Evolutionary conservation across 768 basidiomycete genomes (phyloP), one percentile per base, ranked within the genome.

Genomic region (Tylopilus plumbeoviolaceoides): DNA sequence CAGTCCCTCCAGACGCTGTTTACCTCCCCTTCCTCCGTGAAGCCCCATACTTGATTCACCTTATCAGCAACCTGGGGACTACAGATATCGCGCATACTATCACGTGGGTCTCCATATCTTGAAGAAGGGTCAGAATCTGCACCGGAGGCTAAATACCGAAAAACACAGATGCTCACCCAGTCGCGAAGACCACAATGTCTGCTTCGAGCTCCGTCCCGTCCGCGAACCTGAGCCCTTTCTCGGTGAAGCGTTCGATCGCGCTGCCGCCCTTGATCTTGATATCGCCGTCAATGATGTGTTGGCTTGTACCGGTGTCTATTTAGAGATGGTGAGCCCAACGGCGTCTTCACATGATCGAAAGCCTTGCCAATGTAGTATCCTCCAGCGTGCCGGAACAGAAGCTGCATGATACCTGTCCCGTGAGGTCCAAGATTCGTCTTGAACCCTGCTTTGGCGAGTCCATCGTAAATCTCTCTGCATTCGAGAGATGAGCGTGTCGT

Each of bases 1-100:
- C 54, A 67, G 25, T 69, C 51, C 46, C 62, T 63, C 66, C 67
- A 71, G 21, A 62, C 59, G 2, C 78, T 75, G 2, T 73, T 67
- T 23, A 82, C 61, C 61, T 88, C 85, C 0, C 85, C 83, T 69
- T 90, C 83, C 21, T 74, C 68, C 55, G 84, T 75, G 44, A 85
- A 51, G n/a, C 84, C 81, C 88, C 87, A 82, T 17, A 87, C 66
- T 14, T 70, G 68, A 28, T 75, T 72, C 52, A 84, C 70, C 61
- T 75, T 70, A 49, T 73, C 62, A 0, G 71, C 74, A 2, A 80
- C 60, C 33, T 77, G 70, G 12, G 76, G 70, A 1, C 78, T 81
- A 39, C 79, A 75, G 6, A 84, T 63, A 0, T 69, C 65, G 39
- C 67, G 69, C 46, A 81, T 63, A 20, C 72, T 67, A 12, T 72